A percentile compares a stretch with the other conserved stretches of the same genome.
phyloP scores from a whole-genome alignment of 805 yeast species.

The Zygosaccharomyces pseudorouxii region DNA sequence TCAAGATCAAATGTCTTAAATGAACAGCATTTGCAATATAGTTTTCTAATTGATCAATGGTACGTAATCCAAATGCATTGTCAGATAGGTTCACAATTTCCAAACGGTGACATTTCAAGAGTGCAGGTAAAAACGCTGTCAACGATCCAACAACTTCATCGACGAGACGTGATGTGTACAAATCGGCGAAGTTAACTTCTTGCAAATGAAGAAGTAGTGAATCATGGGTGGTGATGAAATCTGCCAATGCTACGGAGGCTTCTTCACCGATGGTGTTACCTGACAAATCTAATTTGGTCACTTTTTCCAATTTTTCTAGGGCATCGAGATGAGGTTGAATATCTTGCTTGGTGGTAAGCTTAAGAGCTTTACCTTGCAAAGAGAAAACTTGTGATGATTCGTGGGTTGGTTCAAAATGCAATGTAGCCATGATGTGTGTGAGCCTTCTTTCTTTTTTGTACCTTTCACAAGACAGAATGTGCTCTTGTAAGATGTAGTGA shows the following conservation, averaged over 20 bases:
- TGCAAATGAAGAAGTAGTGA: constrained; percentile 43
- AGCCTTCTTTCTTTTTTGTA: not conserved
- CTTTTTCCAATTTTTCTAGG: constrained; percentile 37
- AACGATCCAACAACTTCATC: constrained; percentile 90
- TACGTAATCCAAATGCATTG: constrained; percentile 94
- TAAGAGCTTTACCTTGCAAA: constrained; percentile 68
- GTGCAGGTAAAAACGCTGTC: constrained; percentile 64
- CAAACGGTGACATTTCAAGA: constrained; percentile 63
- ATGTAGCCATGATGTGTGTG: constrained; percentile 36
- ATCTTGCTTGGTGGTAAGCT: constrained; percentile 68
- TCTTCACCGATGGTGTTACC: constrained; percentile 95
- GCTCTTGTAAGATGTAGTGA: no score
- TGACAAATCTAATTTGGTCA: constrained; percentile 65
- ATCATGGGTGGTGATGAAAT: constrained; percentile 40
- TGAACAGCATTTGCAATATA: constrained; percentile 72
- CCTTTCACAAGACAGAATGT: no score
- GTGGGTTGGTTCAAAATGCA: constrained; percentile 40
- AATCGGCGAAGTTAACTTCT: constrained; percentile 82
- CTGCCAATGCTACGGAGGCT: constrained; percentile 70
- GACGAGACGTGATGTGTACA: constrained; percentile 90
- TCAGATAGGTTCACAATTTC: constrained; percentile 80
- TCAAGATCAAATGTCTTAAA: constrained; percentile 77
- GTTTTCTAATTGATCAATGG: constrained; percentile 82
- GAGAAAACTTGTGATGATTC: constrained; percentile 50
- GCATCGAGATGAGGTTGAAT: constrained; percentile 65